Evolutionary conservation across 108 stramenopile genomes (phyloP), one percentile per base, ranked within the genome.

Genomic region (Fistulifera pelliculosa): DNA sequence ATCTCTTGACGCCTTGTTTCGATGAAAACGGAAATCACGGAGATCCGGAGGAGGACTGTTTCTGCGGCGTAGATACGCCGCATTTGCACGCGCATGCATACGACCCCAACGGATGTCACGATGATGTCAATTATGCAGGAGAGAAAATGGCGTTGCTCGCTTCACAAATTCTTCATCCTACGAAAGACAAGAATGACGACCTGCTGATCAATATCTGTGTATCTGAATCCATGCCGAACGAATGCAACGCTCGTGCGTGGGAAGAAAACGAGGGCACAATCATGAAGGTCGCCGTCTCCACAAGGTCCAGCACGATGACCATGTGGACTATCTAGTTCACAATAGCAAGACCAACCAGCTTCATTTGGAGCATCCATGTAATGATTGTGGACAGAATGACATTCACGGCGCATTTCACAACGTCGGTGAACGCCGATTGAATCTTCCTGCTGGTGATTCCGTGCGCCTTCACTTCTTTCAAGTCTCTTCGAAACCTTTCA

Each of bases 1-100:
- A 56, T 6, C 58, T 76, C 38, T 38, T 80, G 41, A 73, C 79
- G 15, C 75, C 69, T 25, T 80, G 79, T 43, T 80, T 80, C 25
- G 75, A 80, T 41, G 49, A 43, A 48, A 52, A 71, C 21, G 79
- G 79, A 0, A 51, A 55, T 19, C 79, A 80, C 47, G 79, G 73
- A 0, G 53, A 49, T n/a, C 72, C 75, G 0, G 66, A 68, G n/a
- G 79, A 76, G 12, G 16, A 14, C 42, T 80, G 79, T 57, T 57
- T 56, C 21, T 80, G 79, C 51, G 75, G 79, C 5, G 27, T 64
- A 11, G 75, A 76, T 12, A 54, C 52, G 10, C 75, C 75, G 0
- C 79, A 80, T 62, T 38, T 80, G 16, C 79, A 80, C 64, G 72
- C 75, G 11, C 79, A 80, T 45, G 44, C 44, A 6, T 45, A 17